Conservation (phyloP, 495 filamentous ascomycete genomes). For the Hypoxylon trugodes region DNA sequence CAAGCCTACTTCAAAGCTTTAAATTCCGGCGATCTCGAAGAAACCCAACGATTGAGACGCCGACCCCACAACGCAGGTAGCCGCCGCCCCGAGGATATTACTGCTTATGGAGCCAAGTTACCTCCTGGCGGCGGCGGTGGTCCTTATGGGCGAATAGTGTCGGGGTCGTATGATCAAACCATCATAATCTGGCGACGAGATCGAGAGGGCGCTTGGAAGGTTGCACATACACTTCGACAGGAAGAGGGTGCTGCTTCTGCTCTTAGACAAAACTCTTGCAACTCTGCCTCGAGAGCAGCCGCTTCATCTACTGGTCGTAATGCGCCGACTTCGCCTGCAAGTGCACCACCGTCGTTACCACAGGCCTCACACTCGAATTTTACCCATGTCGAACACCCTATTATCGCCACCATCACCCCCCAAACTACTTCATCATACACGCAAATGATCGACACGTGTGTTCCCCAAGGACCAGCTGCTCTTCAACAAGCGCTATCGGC, state of each 20-base stretch:
- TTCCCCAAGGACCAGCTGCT: conserved; percentile 53
- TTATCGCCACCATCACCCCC: conserved; percentile 45
- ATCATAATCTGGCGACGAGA: conserved; percentile 94
- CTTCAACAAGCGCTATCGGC: conserved; percentile 53
- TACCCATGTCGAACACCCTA: conserved; percentile 45
- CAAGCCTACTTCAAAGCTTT: conserved; percentile 74
- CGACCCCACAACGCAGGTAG: conserved; percentile 77
- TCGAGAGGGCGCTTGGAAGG: conserved; percentile 80
- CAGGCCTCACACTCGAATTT: conserved; percentile 31
- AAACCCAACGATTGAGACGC: conserved; percentile 51
- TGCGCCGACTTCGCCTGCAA: conserved; percentile 13
- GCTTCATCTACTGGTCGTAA: conserved; percentile 24
- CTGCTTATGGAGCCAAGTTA: conserved; percentile 79
- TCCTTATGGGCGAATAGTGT: conserved; percentile 86
- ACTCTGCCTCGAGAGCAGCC: conserved; percentile 14
- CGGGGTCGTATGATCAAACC: conserved; percentile 93
- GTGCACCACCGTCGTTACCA: conserved; percentile 26
- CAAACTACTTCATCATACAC: conserved; percentile 45
- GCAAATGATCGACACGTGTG: conserved; percentile 53
- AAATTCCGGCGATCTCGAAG: conserved; percentile 63
- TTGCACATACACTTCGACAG: conserved; percentile 75
- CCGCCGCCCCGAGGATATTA: conserved; percentile 75
- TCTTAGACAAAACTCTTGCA: conserved; percentile 25
- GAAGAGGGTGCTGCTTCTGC: conserved; percentile 62
- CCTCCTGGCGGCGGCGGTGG: conserved; percentile 90